These are phyloP conservation scores for Oryza meyeriana DNA, from an alignment of 176 grass and related monocot genomes.

Conservation along the genomic window DNA sequence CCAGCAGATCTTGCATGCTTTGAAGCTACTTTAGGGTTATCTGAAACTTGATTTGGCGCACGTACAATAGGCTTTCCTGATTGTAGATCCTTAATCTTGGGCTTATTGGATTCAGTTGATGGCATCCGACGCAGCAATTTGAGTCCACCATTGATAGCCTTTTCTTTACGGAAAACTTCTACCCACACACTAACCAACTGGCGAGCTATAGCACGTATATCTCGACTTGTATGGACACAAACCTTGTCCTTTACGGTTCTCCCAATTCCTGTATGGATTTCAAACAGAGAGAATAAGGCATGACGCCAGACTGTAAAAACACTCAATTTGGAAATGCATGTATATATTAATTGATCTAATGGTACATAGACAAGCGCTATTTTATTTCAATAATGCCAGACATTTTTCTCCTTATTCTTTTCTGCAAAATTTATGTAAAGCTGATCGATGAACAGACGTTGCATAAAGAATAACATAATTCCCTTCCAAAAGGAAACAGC, in stretches of 20 bases:
- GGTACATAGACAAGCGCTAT: constrained; percentile 18
- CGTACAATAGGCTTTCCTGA: constrained; percentile 44
- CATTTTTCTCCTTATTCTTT: constrained; percentile 18
- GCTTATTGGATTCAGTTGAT: constrained; percentile 56
- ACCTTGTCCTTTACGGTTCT: constrained; percentile 97
- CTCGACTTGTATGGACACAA: constrained; percentile 96
- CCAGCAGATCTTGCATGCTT: constrained; percentile 44
- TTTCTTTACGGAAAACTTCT: constrained; percentile 97
- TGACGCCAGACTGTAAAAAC: background rate
- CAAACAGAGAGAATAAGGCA: constrained; percentile 18
- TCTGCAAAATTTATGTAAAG: constrained; percentile 1
- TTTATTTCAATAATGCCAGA: constrained; percentile 1
- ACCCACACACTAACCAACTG: constrained; percentile 94
- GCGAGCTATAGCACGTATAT: constrained; percentile 94
- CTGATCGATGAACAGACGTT: background rate
- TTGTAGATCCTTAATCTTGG: constrained; percentile 46
- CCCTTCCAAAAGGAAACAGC: constrained; percentile 26
- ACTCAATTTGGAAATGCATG: constrained; percentile 24
- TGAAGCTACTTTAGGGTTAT: constrained; percentile 30
- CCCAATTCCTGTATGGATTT: constrained; percentile 66
- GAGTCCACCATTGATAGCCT: constrained; percentile 69
- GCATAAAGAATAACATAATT: background rate
- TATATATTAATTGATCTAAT: background rate
- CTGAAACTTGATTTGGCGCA: constrained; percentile 40
- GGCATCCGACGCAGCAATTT: constrained; percentile 60